Evolutionary conservation across 768 basidiomycete genomes (phyloP).

Genomic region (Phanerochaete sordida): DNA sequence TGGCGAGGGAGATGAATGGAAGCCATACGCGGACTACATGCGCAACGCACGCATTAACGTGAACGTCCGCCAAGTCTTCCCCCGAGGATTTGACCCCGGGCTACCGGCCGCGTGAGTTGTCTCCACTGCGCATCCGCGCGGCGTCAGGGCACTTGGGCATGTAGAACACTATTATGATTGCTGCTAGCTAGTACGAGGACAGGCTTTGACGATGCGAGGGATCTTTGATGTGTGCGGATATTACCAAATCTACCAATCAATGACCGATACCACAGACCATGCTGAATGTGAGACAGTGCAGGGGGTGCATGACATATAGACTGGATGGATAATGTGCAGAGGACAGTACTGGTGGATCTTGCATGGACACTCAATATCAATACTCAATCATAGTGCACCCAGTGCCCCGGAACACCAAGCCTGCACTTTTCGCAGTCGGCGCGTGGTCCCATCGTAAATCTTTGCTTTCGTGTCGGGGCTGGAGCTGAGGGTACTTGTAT

Average conservation of each 20-base stretch:
- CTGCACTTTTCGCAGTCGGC: constrained; percentile 66
- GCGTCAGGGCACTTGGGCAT: too few relatives aligned
- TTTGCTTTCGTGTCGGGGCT: constrained; percentile 34
- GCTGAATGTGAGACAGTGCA: background rate
- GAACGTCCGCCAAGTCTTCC: constrained; percentile 88
- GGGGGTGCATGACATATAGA: background rate
- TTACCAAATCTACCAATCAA: background rate
- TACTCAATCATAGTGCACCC: constrained; percentile 56
- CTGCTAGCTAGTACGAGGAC: too few relatives aligned
- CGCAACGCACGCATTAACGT: constrained; percentile 77
- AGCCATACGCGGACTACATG: constrained; percentile 61
- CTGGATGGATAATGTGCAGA: too few relatives aligned
- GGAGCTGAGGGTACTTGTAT: background rate
- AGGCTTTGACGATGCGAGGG: background rate
- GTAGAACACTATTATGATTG: too few relatives aligned
- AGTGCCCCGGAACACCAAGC: constrained; percentile 66
- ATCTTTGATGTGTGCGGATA: background rate
- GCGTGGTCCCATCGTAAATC: constrained; percentile 70
- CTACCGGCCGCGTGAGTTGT: background rate
- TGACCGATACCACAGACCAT: background rate
- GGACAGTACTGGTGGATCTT: too few relatives aligned
- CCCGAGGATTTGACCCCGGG: constrained; percentile 54
- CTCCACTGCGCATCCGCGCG: too few relatives aligned
- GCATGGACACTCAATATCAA: too few relatives aligned
- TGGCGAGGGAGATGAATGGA: constrained; percentile 46